Conservation (phyloP, 2,329 filamentous ascomycete species). For the Monosporascus sp. region DNA sequence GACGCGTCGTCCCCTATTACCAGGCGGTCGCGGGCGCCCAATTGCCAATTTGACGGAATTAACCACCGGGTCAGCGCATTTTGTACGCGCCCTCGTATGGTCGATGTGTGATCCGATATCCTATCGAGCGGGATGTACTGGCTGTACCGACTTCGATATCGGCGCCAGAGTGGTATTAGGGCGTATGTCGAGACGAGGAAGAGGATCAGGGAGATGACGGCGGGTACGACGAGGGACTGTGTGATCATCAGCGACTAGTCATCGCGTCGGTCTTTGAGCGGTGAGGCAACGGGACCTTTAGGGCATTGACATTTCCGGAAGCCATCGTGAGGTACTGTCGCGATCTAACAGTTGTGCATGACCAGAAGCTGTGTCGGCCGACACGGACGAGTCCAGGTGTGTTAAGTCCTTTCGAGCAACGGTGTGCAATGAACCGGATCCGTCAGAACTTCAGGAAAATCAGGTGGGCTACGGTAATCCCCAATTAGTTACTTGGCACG, state of each 20-base stretch:
- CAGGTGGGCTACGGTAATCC: too few relatives aligned
- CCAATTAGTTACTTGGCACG: too few relatives aligned
- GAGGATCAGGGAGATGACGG: conserved; percentile 62
- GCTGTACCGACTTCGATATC: conserved; percentile 64
- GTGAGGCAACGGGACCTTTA: neutral
- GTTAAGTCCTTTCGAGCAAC: too few relatives aligned
- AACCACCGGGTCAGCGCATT: conserved; percentile 33
- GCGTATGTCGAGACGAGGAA: conserved; percentile 63
- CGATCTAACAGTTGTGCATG: too few relatives aligned
- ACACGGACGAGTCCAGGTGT: too few relatives aligned
- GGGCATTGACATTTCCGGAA: neutral
- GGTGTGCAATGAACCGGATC: too few relatives aligned
- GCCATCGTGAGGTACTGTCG: too few relatives aligned
- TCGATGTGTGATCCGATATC: conserved; percentile 52
- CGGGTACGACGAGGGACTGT: conserved; percentile 66
- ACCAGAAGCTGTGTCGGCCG: too few relatives aligned
- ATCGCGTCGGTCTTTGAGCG: neutral
- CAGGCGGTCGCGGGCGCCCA: conserved; percentile 34
- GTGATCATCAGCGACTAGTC: neutral
- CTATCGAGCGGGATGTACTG: conserved; percentile 67
- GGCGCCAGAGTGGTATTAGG: conserved; percentile 63
- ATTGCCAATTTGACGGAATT: conserved; percentile 44
- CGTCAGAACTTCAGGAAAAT: too few relatives aligned
- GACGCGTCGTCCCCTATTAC: conserved; percentile 34
- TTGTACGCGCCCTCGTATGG: conserved; percentile 48